Evolutionary conservation across 2,329 filamentous ascomycete species (phyloP), one percentile per base, ranked within the genome.

Genomic region (Aspergillus persii): DNA sequence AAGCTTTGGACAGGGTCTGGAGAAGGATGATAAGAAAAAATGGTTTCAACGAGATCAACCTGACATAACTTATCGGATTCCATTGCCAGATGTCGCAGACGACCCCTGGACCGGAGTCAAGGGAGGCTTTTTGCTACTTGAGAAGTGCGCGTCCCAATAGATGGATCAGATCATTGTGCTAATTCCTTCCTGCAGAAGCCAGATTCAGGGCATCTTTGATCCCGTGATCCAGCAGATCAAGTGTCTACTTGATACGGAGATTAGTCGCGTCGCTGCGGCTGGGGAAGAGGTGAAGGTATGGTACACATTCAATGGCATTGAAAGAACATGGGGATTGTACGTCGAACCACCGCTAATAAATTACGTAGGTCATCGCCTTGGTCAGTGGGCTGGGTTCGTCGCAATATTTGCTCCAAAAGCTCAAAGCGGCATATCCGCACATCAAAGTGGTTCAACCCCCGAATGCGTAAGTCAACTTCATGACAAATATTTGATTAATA

Each of bases 321-420:
- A 23, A 23, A 2, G 18, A 23, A 23, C 18, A 23, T 23, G 18
- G 18, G 18, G 18, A 23, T 23, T 23, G 18, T 23, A 23, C 18
- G 18, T 23, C 18, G 18, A 23, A 23, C 18, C 18, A 23, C 18
- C 18, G 18, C 18, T 23, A 23, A 23, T 23, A 2, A 5, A 31
- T 26, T 29, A n/a, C 15, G 4, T 41, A 69, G 65, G 69, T 71
- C 0, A 72, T 79, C 3, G 58, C 77, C n/a, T 66, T 79, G 0
- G 76, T 78, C 0, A 75, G 76, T 2, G 77, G 77, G 0, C 74
- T 78, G 27, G 76, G 76, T 1, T 60, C 67, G 6, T 77, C 69
- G 6, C 68, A 70, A 12, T 77, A 77, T 54, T 71, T 79, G 8
- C 71, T 68, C 50, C 60, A 62, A 9, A 62, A 64, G 5, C 57